phyloP scores from a whole-genome alignment of 2,329 filamentous ascomycete genomes.

The Tolypocladium amazonense region DNA sequence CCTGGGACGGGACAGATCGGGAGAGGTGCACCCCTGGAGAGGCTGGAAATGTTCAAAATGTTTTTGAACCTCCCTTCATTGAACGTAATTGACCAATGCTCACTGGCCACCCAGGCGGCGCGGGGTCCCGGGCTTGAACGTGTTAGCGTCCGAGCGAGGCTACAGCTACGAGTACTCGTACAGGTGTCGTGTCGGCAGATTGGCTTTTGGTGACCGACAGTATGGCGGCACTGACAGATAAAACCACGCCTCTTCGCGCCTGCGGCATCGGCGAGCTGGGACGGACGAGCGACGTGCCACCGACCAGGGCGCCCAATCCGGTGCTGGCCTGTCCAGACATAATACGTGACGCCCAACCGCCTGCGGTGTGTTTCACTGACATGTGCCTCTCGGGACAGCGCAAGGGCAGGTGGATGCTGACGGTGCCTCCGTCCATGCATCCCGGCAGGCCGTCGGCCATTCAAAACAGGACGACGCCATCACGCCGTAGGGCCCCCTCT shows the following conservation, averaged over 20 bases:
- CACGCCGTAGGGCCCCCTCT: not conserved
- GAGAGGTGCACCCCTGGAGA: not conserved
- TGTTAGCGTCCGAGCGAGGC: not conserved
- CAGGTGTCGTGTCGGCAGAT: not conserved
- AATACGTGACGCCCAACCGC: not conserved
- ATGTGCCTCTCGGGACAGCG: constrained; percentile 7
- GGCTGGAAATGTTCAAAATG: not conserved
- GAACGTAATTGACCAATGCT: not conserved
- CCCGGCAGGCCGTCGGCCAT: not conserved
- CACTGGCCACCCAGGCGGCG: not conserved
- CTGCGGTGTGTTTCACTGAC: constrained; percentile 13
- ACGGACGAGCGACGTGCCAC: too few relatives aligned
- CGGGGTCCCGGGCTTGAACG: not conserved
- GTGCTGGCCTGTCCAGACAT: not conserved
- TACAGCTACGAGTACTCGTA: too few relatives aligned
- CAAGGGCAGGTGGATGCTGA: not conserved
- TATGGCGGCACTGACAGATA: not conserved
- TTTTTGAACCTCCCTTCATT: not conserved
- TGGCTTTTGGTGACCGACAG: not conserved
- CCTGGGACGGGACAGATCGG: constrained; percentile 2
- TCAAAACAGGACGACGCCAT: not conserved
- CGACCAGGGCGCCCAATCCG: not conserved
- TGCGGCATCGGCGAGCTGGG: constrained; percentile 1
- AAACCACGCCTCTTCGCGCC: not conserved
- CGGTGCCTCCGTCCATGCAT: not conserved